Base-by-base conservation (phyloP, 2,329 filamentous ascomycete species). In the Echinosphaeria canescens region DNA sequence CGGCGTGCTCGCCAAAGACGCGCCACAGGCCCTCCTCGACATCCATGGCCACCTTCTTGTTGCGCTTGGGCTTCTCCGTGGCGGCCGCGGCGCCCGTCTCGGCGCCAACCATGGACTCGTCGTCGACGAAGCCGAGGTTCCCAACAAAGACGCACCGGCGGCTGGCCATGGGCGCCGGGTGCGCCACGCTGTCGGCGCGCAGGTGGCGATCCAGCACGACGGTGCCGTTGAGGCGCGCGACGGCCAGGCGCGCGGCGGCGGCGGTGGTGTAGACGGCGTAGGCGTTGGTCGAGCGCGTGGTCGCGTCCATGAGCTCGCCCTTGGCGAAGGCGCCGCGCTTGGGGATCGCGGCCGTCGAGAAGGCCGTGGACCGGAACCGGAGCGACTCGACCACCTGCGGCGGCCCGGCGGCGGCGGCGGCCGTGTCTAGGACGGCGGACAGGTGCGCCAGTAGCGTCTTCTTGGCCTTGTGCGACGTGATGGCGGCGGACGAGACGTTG, bases 261-360 rank as follows among this genome's bases (percentile, higher is more conserved):
- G 66, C 49, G 2, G 76, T 80, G 23, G 70, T 75, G 53, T 88
- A 93, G 26, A 98, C 82, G 16, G 65, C 80, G 44, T 98, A 98
- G 25, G 88, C 88, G 44, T 98, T 93, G 31, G 84, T 82, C 33
- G 78, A 90, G 41, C 79, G 80, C 1, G 85, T 88, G 2, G 90
- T 98, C 13, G 80, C 69, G 32, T 79, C 73, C 74, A 93, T 85
- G 30, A 95, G 58, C 14, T 82, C 73, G 45, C 84, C 82, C 39
- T 80, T 90, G 33, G 85, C 88, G 47, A 71, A 95, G 14, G 88
- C 78, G n/a, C 85, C 88, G 34, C 85, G 79, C 53, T 92, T 93
- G 26, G 88, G 88, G 30, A 93, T 63, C 11, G 70, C 58, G 19
- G 59, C 64, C 15, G 69, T 69, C 5, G 75, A 65, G 47, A 90